Evolutionary conservation across 805 yeast genomes (phyloP), one percentile per base, ranked within the genome.

Genomic region (Kazachstania psychrophila): DNA sequence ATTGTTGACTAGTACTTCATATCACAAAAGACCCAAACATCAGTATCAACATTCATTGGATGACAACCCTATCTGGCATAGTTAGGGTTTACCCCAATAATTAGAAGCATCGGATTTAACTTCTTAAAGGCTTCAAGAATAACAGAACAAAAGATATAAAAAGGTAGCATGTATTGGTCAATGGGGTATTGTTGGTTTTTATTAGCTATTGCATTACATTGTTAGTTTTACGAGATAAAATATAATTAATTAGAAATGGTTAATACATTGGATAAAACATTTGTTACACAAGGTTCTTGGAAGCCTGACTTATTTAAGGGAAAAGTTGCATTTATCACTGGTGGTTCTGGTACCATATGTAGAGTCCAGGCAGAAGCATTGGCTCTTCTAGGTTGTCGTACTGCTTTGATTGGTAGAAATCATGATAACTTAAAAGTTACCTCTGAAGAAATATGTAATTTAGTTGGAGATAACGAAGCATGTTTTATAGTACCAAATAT

Each of bases 311-410:
- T 86, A 27, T 87, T 87, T 65, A 69, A 75, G 40, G 94, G 82
- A 11, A 87, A 87, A 57, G 95, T 85, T 2, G 92, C 77, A 5
- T 82, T 88, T 47, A 84, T 86, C 36, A 89, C 97, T 1, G 97
- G 97, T 5, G 96, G 96, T 11, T 92, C 96, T 2, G 96, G 96
- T 10, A 77, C 95, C n/a, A 88, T 89, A 38, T 88, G 96, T 59
- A 67, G 92, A 33, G 89, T 82, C 5, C 96, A 88, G 58, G 74
- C 82, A 0, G 94, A 84, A 56, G 95, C 95, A 0, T 45, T 89
- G 61, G 80, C 86, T 3, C 61, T 74, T 13, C 64, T 89, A 9
- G 97, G 97, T 5, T 92, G 95, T 37, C 68, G 84, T 51, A 95
- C 94, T 12, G 83, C 83, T 5, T 80, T 89, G 30, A 58, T 89